A percentile compares a stretch with the other conserved stretches of the same genome.
Evolutionary conservation across 106 monocot genomes (phyloP).

Genomic region (Hemerocallis citrina): DNA sequence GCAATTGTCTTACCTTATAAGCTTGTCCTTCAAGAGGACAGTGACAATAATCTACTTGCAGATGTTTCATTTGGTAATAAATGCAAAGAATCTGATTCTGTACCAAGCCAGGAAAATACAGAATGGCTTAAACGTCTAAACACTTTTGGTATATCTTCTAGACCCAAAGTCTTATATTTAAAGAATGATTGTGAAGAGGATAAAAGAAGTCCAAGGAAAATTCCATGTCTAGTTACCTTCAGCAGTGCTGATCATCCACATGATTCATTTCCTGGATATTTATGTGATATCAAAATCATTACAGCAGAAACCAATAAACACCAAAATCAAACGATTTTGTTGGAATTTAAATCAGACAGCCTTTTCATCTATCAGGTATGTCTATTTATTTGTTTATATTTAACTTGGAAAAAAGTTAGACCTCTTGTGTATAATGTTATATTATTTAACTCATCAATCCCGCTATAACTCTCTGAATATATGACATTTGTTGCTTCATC

Average conservation of each 20-base stretch:
- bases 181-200: not conserved
- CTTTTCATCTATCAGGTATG: conserved; percentile 58
- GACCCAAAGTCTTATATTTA: not conserved
- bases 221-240: conserved; percentile 42
- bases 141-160: not conserved
- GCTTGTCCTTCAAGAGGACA: conserved; percentile 21
- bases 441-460: not conserved
- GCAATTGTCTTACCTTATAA: conserved; percentile 54
- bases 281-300: conserved; percentile 9
- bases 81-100: not conserved
- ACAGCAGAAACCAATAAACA: conserved; percentile 1
- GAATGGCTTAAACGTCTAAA: not conserved
- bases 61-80: conserved; percentile 5
- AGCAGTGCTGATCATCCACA: conserved; percentile 8
- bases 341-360: conserved; percentile 60
- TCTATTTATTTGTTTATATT: not conserved
- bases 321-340: conserved; percentile 22
- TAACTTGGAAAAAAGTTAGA: not conserved
- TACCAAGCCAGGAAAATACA: not conserved
- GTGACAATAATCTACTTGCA: conserved; percentile 11
- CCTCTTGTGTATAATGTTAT: not conserved
- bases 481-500: conserved; percentile 1
- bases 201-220: conserved; percentile 1
- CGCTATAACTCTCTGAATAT: conserved; percentile 1
- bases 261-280: conserved; percentile 17